Base-by-base conservation (phyloP, 805 yeast species). In the Ascoidea rubescens region DNA sequence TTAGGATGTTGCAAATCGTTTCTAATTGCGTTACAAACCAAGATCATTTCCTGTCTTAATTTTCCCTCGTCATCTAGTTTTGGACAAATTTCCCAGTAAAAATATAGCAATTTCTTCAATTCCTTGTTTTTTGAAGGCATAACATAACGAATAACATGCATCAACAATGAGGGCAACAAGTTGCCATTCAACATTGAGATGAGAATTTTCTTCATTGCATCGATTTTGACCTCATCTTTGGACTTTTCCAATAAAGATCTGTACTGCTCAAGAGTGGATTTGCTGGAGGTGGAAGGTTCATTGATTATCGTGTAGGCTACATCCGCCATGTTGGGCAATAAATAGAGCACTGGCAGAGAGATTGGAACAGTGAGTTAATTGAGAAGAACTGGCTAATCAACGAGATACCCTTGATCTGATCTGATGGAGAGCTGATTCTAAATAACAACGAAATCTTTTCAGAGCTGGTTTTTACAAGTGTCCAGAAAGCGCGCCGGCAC, bases 61-160 rank as follows among this genome's bases (percentile, higher is more conserved):
- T 87, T 88, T 4, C 98, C 98, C 51, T 84, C 84, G 44, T 75
- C 73, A 60, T 88, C 95, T 58, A 84, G 73, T 69, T 95, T 95
- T 52, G 96, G 95, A 64, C 96, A 95, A 53, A 91, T 87, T 68
- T 93, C 99, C 98, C 98, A 93, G 72, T 93, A 93, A 62, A 88
- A 87, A 63, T 91, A 93, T 57, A 95, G 73, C 64, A 93, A 74
- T 68, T 90, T 93, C 75, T 93, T 93, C 68, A 95, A 79, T 61
- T 82, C 86, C 69, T 93, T 95, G 69, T 83, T 80, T 62, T 76
- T 86, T 16, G 96, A 87, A 14, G 99, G 99, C 97, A 93, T 89
- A 54, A 95, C 91, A 63, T 87, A 95, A 63, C 99, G 82, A 62
- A 93, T 91, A 59, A 93, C 87, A 65, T 90, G 96, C 99, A 93